phyloP scores from a whole-genome alignment of 371 early-diverging fungal genomes.

The Mucor indicus region DNA sequence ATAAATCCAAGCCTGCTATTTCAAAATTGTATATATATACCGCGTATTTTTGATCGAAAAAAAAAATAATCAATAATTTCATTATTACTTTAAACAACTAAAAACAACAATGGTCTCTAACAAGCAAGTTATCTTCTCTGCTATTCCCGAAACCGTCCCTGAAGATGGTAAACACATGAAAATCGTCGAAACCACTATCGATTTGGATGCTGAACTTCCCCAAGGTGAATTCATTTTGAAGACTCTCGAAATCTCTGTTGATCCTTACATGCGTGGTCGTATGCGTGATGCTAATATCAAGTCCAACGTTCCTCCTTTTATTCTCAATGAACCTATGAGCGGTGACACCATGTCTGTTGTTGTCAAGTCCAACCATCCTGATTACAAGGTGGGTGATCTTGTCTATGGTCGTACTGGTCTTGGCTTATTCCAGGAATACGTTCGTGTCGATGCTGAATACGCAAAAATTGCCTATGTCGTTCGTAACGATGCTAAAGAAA shows the following conservation, averaged over 20 bases:
- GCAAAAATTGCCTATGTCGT: conserved; percentile 21
- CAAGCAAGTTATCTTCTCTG: conserved; percentile 37
- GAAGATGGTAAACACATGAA: conserved; percentile 47
- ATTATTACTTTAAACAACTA: too few relatives aligned
- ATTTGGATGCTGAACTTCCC: conserved; percentile 41
- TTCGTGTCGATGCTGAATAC: conserved; percentile 26
- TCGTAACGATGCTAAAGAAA: conserved; percentile 37
- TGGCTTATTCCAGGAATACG: conserved; percentile 56
- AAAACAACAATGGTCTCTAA: conserved; percentile 29
- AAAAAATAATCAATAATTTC: too few relatives aligned
- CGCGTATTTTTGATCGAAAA: too few relatives aligned
- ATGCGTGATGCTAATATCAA: conserved; percentile 52
- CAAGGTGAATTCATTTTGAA: conserved; percentile 59
- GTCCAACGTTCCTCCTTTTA: conserved; percentile 56
- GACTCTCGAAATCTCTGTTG: conserved; percentile 36
- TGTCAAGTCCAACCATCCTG: conserved; percentile 51
- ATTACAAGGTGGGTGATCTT: conserved; percentile 59
- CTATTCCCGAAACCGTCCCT: conserved; percentile 40
- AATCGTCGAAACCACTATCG: conserved; percentile 40
- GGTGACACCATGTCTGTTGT: conserved; percentile 64
- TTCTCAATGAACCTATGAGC: conserved; percentile 54
- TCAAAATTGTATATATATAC: too few relatives aligned
- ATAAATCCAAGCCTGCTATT: too few relatives aligned
- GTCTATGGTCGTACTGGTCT: conserved; percentile 51
- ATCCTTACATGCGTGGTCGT: conserved; percentile 61